Conservation (phyloP, 2,329 filamentous ascomycete genomes). For the Sporothrix dimorphospora region DNA sequence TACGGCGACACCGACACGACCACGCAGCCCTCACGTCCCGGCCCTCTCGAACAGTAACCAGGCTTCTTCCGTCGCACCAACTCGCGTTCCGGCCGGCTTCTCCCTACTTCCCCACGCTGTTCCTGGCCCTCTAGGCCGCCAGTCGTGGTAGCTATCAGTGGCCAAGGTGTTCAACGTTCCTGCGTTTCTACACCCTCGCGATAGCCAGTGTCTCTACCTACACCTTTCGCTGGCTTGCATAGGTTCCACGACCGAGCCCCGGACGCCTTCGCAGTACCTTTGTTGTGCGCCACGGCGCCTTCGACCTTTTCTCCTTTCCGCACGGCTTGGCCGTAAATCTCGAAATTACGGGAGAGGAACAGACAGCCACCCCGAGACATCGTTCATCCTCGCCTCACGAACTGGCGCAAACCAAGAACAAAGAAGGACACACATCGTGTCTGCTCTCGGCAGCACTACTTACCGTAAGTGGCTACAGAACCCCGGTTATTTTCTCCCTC, state of each 20-base stretch:
- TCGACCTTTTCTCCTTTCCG: background rate
- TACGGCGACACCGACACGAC: background rate
- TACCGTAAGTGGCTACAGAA: slow-evolving; percentile 5
- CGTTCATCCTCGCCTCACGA: background rate
- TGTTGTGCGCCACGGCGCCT: background rate
- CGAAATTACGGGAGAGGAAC: background rate
- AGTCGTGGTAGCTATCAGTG: background rate
- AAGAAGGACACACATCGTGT: background rate
- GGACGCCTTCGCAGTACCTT: background rate
- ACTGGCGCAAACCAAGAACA: background rate
- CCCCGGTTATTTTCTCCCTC: background rate
- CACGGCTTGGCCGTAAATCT: background rate
- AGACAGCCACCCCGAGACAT: background rate
- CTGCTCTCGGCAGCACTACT: background rate
- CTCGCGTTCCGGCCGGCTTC: background rate
- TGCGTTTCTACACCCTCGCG: background rate
- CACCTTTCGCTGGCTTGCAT: background rate
- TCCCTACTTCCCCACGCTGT: background rate
- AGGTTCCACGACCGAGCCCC: slow-evolving; percentile 4
- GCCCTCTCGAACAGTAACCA: background rate
- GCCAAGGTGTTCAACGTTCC: background rate
- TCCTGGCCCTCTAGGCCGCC: background rate
- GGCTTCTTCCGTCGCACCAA: background rate
- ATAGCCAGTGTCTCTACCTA: background rate
- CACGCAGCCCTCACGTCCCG: background rate